These are phyloP conservation scores for Aspergillus carlsbadensis DNA, from an alignment of 495 filamentous ascomycete genomes.

Conservation along the genomic window DNA sequence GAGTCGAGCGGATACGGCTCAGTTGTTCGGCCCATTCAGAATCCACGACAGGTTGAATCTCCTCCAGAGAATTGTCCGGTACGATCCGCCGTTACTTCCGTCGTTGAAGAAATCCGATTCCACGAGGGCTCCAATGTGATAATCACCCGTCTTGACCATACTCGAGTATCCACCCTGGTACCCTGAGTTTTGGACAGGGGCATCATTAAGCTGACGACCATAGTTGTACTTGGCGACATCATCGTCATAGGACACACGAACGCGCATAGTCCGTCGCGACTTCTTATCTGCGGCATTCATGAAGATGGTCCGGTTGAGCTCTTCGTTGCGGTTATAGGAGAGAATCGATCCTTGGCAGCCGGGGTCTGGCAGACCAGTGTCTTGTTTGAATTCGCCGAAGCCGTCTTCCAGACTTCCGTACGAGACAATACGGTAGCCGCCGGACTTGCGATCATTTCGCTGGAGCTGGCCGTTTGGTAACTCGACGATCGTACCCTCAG, in stretches of 20 bases:
- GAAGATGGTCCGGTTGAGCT: background rate
- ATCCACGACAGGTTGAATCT: conserved; percentile 13
- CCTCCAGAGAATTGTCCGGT: conserved; percentile 7
- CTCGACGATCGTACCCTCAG: conserved; percentile 7
- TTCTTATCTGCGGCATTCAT: background rate
- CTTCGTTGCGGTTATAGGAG: background rate
- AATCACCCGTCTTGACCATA: conserved; percentile 7
- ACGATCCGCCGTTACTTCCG: background rate
- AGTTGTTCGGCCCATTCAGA: conserved; percentile 10
- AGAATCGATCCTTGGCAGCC: conserved; percentile 3
- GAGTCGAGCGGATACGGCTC: no score
- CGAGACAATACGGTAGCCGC: conserved; percentile 5
- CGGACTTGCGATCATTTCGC: conserved; percentile 1
- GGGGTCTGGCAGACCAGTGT: conserved; percentile 4
- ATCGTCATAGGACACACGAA: conserved; percentile 3
- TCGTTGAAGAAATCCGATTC: conserved; percentile 10
- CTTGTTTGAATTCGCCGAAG: conserved; percentile 1
- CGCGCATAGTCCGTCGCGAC: conserved; percentile 2
- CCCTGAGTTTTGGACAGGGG: background rate
- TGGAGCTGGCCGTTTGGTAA: conserved; percentile 1
- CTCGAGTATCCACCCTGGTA: conserved; percentile 12
- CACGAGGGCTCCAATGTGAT: conserved; percentile 7
- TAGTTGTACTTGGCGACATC: no score
- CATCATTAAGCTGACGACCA: background rate
- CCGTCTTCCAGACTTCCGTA: background rate